Base-by-base conservation (phyloP, 805 yeast genomes). In the Metschnikowia continentalis region DNA sequence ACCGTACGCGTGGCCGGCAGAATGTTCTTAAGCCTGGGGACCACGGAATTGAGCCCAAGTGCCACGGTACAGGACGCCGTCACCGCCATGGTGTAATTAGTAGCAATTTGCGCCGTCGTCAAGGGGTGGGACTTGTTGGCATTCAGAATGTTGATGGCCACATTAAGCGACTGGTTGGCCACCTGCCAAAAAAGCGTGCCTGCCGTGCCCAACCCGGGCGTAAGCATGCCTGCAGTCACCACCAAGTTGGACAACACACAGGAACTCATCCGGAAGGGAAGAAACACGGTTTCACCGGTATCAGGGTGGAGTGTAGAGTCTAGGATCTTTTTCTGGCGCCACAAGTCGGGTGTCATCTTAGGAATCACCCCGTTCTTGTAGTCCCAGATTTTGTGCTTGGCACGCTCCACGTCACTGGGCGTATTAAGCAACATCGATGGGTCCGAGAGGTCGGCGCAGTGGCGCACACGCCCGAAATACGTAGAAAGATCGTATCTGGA, bases 141-240 rank as follows among this genome's bases (percentile, higher is more conserved):
- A 64, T 94, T 94, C 40, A 98, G 94, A 39, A 94, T 89, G 70
- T 94, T 94, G 58, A 94, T 89, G 2, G 99, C 99, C 50, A 94
- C 99, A 64, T 94, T 94, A 57, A 94, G 77, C 20, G 97, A 89
- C 71, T 94, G 99, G 71, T 94, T 94, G 19, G 97, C 96, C 66
- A 94, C 82, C 72, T 94, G 99, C 99, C 99, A 94, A 70, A 94
- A 92, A 20, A 90, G 66, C 0, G 98, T 92, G 36, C 99, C 99
- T 0, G 79, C 82, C 8, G 90, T 83, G 8, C 96, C 95, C 64
- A 94, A 69, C 50, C 88, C 87, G 6, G 99, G 99, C 1, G 97
- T 92, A 57, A 94, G 79, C 99, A 94, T 94, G 57, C 99, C 99
- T 3, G 87, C 92, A 5, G 98, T 92, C 46, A 94, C 98, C 20